Evolutionary conservation across 2,329 filamentous ascomycete species (phyloP).

Genomic region (Nemania sp.): DNA sequence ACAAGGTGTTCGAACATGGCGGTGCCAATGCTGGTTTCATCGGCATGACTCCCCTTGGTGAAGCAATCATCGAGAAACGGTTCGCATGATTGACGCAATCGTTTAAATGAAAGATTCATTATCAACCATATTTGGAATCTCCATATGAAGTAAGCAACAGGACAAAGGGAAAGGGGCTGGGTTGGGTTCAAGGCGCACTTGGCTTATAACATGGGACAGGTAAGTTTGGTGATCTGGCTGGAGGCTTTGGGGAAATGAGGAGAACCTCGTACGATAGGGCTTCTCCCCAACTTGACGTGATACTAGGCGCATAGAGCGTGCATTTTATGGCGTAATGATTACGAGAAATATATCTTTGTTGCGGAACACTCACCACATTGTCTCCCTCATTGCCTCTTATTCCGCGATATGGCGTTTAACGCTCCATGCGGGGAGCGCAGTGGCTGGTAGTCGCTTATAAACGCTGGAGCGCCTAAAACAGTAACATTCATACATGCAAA

Average conservation of each 20-base stretch:
- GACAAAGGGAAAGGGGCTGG: background rate
- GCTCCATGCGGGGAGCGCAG: too few relatives aligned
- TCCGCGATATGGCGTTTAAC: background rate
- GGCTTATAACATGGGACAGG: too few relatives aligned
- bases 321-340: conserved; percentile 26
- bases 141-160: background rate
- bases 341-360: conserved; percentile 10
- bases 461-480: too few relatives aligned
- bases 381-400: background rate
- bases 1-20: conserved; percentile 72
- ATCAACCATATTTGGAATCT: too few relatives aligned
- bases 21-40: conserved; percentile 56
- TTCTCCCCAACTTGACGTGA: conserved; percentile 22
- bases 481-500: too few relatives aligned
- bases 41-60: conserved; percentile 50
- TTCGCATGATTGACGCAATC: conserved; percentile 38
- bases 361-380: background rate
- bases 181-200: background rate
- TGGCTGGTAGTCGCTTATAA: too few relatives aligned
- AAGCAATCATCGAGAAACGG: conserved; percentile 64
- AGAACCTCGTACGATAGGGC: background rate
- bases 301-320: conserved; percentile 21
- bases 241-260: conserved; percentile 14
- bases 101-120: too few relatives aligned
- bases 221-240: conserved; percentile 1